phyloP scores from a whole-genome alignment of 192 early-diverging fungal species.

The Coemansia sp. region DNA sequence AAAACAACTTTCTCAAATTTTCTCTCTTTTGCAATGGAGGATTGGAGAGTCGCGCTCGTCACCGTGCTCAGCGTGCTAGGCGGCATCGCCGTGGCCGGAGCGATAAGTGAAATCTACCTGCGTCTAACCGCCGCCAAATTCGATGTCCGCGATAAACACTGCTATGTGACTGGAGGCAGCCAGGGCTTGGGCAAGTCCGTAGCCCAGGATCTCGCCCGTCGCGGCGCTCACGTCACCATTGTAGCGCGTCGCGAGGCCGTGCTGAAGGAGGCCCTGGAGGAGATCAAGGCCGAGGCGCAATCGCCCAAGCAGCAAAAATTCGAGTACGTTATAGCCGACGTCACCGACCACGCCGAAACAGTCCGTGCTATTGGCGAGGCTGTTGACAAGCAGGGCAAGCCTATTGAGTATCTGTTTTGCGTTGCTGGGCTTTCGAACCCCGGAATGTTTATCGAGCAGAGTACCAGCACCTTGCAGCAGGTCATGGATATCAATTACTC shows the following conservation, averaged over 20 bases:
- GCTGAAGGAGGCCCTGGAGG: constrained; percentile 55
- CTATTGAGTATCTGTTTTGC: constrained; percentile 53
- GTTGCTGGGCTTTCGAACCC: constrained; percentile 53
- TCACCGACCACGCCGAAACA: constrained; percentile 55
- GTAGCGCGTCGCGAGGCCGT: constrained; percentile 55
- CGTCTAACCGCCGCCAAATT: constrained; percentile 24
- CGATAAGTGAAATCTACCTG: constrained; percentile 7
- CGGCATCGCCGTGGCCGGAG: constrained; percentile 14
- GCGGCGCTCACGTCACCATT: constrained; percentile 70
- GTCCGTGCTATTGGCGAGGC: constrained; percentile 61
- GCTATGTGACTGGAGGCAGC: constrained; percentile 74
- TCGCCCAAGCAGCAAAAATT: constrained; percentile 50
- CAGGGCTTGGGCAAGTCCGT: constrained; percentile 67
- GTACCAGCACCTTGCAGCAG: constrained; percentile 54
- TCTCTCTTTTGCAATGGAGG: constrained; percentile 24
- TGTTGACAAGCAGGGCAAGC: constrained; percentile 48
- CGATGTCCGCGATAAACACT: constrained; percentile 60
- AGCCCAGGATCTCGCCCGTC: constrained; percentile 61
- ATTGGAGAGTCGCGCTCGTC: constrained; percentile 34
- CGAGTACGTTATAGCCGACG: constrained; percentile 62
- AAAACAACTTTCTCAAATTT: background rate
- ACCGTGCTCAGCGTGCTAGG: constrained; percentile 29
- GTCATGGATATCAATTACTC: constrained; percentile 68
- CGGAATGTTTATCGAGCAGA: constrained; percentile 66
- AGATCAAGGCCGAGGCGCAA: constrained; percentile 49